phyloP scores from a whole-genome alignment of 129 eudicot species.

The Tagetes erecta region DNA sequence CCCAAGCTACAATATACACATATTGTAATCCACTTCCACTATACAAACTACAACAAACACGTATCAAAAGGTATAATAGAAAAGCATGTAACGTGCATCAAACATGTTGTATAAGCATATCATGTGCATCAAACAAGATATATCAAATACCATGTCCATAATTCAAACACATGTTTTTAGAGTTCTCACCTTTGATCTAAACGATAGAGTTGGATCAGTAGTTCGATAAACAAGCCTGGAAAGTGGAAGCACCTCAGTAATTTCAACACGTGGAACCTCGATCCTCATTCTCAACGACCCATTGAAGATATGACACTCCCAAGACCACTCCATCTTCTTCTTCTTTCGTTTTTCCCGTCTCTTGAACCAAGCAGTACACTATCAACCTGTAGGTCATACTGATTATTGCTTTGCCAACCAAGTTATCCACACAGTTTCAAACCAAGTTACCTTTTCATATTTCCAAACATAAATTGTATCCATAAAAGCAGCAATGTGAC shows the following conservation, averaged over 20 bases:
- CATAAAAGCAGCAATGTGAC: not conserved
- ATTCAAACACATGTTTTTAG: not conserved
- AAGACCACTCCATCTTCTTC: slow-evolving; percentile 77
- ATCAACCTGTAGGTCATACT: slow-evolving; percentile 97
- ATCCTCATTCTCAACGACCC: slow-evolving; percentile 99
- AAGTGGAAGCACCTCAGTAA: slow-evolving; percentile 99
- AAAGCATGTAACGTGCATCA: too few species aligned
- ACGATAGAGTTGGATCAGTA: slow-evolving; percentile 93
- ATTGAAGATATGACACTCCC: slow-evolving; percentile 94
- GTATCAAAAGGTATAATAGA: too few species aligned
- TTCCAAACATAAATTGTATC: not conserved
- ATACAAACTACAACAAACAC: too few species aligned
- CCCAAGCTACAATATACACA: too few species aligned
- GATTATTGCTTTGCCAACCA: slow-evolving; percentile 85
- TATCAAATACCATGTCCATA: too few species aligned
- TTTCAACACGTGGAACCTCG: slow-evolving; percentile 97
- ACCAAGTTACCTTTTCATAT: not conserved
- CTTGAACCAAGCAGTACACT: slow-evolving; percentile 96
- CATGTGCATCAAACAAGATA: too few species aligned
- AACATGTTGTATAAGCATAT: too few species aligned
- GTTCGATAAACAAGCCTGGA: slow-evolving; percentile 98
- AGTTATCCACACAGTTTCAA: slow-evolving; percentile 57
- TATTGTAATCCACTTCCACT: too few species aligned
- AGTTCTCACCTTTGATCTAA: slow-evolving; percentile 80
- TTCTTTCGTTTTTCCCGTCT: slow-evolving; percentile 62